Percentiles rank a stretch among this genome's conserved stretches.
Conservation (phyloP, 1,284 basidiomycete genomes). For the Blastosporella zonata region DNA sequence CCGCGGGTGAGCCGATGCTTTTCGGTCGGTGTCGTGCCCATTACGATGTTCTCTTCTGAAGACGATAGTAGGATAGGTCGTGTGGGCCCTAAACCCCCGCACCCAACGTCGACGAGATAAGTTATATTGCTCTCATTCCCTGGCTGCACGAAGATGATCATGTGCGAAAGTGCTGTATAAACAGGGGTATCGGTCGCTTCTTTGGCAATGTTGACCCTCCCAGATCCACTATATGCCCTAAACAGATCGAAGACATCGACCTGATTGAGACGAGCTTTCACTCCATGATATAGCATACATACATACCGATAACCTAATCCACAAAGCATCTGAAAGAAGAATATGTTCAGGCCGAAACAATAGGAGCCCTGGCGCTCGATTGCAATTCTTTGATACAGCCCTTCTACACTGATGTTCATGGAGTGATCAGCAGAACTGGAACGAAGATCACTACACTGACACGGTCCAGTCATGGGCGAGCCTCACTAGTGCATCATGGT, state of each 20-base stretch:
- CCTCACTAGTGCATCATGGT: slow-evolving; percentile 24
- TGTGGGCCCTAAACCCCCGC: slow-evolving; percentile 29
- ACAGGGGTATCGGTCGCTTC: slow-evolving; percentile 3
- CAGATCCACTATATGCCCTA: slow-evolving; percentile 16
- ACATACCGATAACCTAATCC: slow-evolving; percentile 21
- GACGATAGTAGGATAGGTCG: slow-evolving; percentile 35
- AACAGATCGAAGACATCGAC: neutral
- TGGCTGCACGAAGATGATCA: slow-evolving; percentile 39
- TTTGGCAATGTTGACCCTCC: slow-evolving; percentile 11
- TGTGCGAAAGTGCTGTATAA: slow-evolving; percentile 22
- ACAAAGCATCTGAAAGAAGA: slow-evolving; percentile 19
- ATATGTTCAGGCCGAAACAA: slow-evolving; percentile 19
- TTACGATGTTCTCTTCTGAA: slow-evolving; percentile 24
- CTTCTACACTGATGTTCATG: slow-evolving; percentile 20
- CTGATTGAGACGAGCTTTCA: neutral
- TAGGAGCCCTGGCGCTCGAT: slow-evolving; percentile 20
- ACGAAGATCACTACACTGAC: neutral
- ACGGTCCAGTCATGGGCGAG: neutral
- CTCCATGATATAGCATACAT: neutral
- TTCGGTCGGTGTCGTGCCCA: slow-evolving; percentile 30
- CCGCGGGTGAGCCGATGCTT: slow-evolving; percentile 28
- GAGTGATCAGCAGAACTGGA: slow-evolving; percentile 16
- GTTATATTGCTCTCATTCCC: slow-evolving; percentile 30
- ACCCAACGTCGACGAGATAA: slow-evolving; percentile 39
- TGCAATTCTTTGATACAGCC: slow-evolving; percentile 18